Conservation (phyloP, 371 early-diverging fungal species). For the Thermomucor indicae-seudaticae region DNA sequence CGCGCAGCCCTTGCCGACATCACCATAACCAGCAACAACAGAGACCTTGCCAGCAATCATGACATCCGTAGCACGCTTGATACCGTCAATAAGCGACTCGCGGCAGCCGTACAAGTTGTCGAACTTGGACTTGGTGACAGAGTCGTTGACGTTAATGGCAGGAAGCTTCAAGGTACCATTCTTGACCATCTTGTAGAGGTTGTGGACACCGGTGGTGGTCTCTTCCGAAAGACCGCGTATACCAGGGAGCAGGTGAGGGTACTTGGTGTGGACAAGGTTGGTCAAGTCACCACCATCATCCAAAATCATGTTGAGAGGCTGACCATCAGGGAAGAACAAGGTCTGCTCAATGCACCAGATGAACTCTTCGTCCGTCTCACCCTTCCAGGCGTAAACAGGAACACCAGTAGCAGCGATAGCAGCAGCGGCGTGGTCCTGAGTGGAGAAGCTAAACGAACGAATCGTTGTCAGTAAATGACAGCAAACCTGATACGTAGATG, state of each 20-base stretch:
- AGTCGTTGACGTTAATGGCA: conserved; percentile 99
- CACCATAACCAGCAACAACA: conserved; percentile 99
- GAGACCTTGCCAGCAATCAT: conserved; percentile 99
- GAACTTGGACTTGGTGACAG: conserved; percentile 99
- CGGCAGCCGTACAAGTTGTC: conserved; percentile 99
- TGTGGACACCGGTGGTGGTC: conserved; percentile 99
- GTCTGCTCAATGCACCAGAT: conserved; percentile 98
- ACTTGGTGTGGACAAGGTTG: conserved; percentile 93
- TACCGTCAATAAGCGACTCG: conserved; percentile 99
- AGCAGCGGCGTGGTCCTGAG: conserved; percentile 96
- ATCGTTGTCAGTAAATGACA: too few relatives aligned
- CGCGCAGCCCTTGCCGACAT: conserved; percentile 99
- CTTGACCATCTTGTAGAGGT: conserved; percentile 96
- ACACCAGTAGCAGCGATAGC: conserved; percentile 84
- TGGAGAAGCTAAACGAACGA: conserved; percentile 73
- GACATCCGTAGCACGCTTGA: conserved; percentile 99
- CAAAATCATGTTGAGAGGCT: conserved; percentile 97
- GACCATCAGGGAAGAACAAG: conserved; percentile 91
- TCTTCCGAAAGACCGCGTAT: conserved; percentile 98
- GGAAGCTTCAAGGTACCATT: conserved; percentile 94
- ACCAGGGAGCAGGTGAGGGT: conserved; percentile 74
- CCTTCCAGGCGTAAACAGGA: conserved; percentile 93
- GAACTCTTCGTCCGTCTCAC: conserved; percentile 98
- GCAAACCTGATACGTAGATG: neutral
- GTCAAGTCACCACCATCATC: conserved; percentile 99